These are phyloP conservation scores for Buddleja alternifolia DNA, from an alignment of 257 asterid species.

Conservation along the genomic window DNA sequence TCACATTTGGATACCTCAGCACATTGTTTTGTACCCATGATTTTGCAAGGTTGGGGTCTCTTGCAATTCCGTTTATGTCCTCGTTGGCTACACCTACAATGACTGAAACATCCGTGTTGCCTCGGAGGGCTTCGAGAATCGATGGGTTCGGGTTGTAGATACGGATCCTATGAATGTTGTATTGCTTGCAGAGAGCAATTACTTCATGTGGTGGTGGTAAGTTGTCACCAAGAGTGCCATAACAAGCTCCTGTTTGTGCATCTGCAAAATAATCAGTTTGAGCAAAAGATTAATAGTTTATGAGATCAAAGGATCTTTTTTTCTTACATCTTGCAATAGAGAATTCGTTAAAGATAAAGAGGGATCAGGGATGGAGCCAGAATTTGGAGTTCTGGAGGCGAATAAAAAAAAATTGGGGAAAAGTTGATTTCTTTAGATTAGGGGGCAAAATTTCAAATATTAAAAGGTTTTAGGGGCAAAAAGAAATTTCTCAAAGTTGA, in stretches of 20 bases:
- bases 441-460: no score
- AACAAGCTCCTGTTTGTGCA: conserved; percentile 45
- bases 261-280: conserved; percentile 15
- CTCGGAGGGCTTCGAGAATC: conserved; percentile 38
- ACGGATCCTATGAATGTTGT: conserved; percentile 32
- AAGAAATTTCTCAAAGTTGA: no score
- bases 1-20: conserved; percentile 15
- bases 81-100: conserved; percentile 35
- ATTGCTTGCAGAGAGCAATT: conserved; percentile 32
- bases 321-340: no score
- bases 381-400: no score
- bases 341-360: no score
- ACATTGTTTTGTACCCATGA: conserved; percentile 41
- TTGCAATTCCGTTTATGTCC: conserved; percentile 37
- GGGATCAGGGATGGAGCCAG: no score
- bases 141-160: conserved; percentile 44
- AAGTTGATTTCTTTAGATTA: no score
- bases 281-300: no score
- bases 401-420: no score
- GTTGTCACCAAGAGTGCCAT: conserved; percentile 42
- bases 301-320: background rate
- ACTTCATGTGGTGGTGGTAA: conserved; percentile 32
- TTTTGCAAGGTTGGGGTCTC: conserved; percentile 17
- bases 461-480: no score
- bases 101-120: conserved; percentile 24